Conservation (phyloP, 139 green algal genomes). For the Nannochloris sp. region DNA sequence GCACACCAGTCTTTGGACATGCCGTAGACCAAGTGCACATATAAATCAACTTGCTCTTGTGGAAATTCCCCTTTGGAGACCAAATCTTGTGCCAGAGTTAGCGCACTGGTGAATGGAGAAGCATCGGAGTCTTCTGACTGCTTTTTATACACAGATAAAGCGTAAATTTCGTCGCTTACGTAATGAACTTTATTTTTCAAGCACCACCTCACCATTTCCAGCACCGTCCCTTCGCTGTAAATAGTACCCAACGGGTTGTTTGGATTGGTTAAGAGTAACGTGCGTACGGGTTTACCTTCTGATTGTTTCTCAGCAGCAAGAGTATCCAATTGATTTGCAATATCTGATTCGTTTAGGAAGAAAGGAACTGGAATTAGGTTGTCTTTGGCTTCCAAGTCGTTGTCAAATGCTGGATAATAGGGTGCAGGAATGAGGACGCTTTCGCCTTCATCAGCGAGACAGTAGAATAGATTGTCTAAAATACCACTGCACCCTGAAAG, state of each 20-base stretch:
- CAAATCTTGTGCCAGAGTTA: constrained; percentile 29
- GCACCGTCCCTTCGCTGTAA: constrained; percentile 29
- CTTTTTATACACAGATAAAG: constrained; percentile 45
- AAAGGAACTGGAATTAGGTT: constrained; percentile 38
- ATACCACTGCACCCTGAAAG: constrained; percentile 43
- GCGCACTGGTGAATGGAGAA: constrained; percentile 30
- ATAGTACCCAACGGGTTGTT: constrained; percentile 66
- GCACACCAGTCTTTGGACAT: constrained; percentile 55
- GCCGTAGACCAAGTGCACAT: constrained; percentile 48
- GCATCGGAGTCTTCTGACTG: too few species aligned
- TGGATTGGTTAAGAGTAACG: constrained; percentile 59
- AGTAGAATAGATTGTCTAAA: constrained; percentile 54
- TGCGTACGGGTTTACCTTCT: constrained; percentile 24
- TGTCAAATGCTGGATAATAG: constrained; percentile 79
- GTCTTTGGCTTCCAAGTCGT: constrained; percentile 57
- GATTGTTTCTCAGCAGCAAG: constrained; percentile 11
- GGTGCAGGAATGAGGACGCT: constrained; percentile 61
- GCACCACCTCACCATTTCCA: constrained; percentile 52
- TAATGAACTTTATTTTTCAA: constrained; percentile 45
- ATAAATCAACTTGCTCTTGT: constrained; percentile 15
- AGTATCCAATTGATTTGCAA: constrained; percentile 36
- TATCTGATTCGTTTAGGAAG: constrained; percentile 16
- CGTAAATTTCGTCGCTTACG: constrained; percentile 77
- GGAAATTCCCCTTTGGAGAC: neutral
- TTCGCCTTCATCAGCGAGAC: constrained; percentile 29